A percentile compares a stretch with the other conserved stretches of the same genome.
These are phyloP conservation scores for Zea luxurians DNA, from an alignment of 176 grass and related monocot species.

Conservation along the genomic window DNA sequence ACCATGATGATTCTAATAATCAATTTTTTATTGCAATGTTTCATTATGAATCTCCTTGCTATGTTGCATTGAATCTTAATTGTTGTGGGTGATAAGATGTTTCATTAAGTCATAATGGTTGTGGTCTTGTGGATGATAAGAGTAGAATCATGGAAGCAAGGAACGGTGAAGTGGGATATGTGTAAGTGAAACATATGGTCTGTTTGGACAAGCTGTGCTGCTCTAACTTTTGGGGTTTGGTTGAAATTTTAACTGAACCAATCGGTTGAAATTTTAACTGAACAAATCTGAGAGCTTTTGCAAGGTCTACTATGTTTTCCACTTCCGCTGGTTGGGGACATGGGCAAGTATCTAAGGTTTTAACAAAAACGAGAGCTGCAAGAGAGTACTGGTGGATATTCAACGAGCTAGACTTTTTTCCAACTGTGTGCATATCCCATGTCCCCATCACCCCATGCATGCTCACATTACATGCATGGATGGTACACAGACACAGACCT, in stretches of 20 bases:
- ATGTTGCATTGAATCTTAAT: background rate
- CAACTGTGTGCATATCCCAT: constrained; percentile 15
- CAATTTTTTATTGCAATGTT: background rate
- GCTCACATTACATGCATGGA: constrained; percentile 7
- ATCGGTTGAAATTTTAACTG: background rate
- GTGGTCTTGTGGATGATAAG: background rate
- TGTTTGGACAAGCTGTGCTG: background rate
- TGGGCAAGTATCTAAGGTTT: constrained; percentile 10
- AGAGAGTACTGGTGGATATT: constrained; percentile 27
- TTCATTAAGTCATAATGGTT: background rate
- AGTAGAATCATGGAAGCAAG: background rate
- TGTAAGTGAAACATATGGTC: background rate
- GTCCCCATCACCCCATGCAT: background rate
- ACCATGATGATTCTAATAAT: constrained; percentile 20
- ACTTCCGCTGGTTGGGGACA: background rate
- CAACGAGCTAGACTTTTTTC: background rate
- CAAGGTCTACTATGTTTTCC: background rate
- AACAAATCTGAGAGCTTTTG: background rate
- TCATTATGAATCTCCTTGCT: constrained; percentile 15
- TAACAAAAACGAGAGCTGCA: background rate
- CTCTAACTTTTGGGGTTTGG: background rate
- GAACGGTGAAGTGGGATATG: background rate
- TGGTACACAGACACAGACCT: background rate
- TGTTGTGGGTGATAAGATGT: background rate
- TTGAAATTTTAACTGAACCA: background rate